Evolutionary conservation across 257 asterid genomes (phyloP).

Genomic region (Fraxinus cuspidata): DNA sequence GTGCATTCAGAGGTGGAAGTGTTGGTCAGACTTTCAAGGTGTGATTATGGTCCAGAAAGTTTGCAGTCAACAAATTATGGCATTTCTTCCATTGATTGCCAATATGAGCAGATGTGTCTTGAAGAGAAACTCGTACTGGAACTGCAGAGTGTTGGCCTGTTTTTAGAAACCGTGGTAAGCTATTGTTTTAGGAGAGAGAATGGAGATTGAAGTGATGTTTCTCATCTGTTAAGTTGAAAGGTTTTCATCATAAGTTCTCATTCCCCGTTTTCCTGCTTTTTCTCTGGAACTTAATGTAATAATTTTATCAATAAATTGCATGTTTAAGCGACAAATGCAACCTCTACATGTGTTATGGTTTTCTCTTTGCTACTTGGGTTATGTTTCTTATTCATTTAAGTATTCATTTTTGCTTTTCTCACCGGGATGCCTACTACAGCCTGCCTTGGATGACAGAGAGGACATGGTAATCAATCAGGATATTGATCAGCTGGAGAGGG

Average conservation of each 20-base stretch:
- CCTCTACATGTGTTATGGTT: slow-evolving; percentile 2
- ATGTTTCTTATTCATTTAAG: not conserved
- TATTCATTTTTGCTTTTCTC: slow-evolving; percentile 7
- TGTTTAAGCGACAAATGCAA: slow-evolving; percentile 6
- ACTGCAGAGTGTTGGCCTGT: slow-evolving; percentile 74
- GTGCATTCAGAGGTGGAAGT: slow-evolving; percentile 65
- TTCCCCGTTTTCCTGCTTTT: not conserved
- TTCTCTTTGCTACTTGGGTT: too few relatives aligned
- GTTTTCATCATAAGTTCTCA: slow-evolving; percentile 19
- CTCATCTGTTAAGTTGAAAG: slow-evolving; percentile 10
- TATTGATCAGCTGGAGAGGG: slow-evolving; percentile 59
- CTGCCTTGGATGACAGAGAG: slow-evolving; percentile 87
- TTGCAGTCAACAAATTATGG: slow-evolving; percentile 35
- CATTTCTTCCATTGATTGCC: slow-evolving; percentile 50
- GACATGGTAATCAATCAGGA: slow-evolving; percentile 65
- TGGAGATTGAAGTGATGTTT: slow-evolving; percentile 10
- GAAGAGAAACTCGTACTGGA: slow-evolving; percentile 77
- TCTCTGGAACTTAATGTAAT: slow-evolving; percentile 19
- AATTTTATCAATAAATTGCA: slow-evolving; percentile 17
- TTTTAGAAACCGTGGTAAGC: slow-evolving; percentile 81
- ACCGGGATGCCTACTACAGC: slow-evolving; percentile 49
- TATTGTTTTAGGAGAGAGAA: slow-evolving; percentile 16
- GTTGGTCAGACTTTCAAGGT: slow-evolving; percentile 58
- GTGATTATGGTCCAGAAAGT: slow-evolving; percentile 50
- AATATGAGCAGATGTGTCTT: slow-evolving; percentile 64